Percentiles rank a stretch among this genome's conserved stretches.
Evolutionary conservation across 495 filamentous ascomycete genomes (phyloP).

Genomic region (Amphirosellinia nigrospora): DNA sequence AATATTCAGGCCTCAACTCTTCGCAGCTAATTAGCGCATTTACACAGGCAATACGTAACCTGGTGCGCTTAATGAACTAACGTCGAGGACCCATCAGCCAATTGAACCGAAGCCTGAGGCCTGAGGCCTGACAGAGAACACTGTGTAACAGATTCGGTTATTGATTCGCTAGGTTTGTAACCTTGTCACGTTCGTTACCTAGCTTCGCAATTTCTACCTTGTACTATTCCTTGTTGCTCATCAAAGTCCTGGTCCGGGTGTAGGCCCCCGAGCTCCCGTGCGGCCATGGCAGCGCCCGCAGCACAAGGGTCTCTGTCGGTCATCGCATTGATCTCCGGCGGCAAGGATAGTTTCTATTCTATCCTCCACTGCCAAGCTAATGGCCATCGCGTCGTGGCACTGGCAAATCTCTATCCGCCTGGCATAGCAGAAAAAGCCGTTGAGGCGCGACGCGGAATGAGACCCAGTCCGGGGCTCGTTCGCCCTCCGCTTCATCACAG

Average conservation of each 20-base stretch:
- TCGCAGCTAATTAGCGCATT: not conserved
- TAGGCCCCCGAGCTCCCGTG: not conserved
- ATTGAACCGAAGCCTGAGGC: not conserved
- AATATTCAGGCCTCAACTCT: not conserved
- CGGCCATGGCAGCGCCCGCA: slow-evolving; percentile 33
- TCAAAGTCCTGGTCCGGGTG: slow-evolving; percentile 27
- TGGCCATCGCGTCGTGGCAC: slow-evolving; percentile 83
- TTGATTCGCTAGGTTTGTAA: not conserved
- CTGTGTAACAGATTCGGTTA: slow-evolving; percentile 3
- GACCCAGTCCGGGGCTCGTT: not conserved
- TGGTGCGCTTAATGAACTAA: not conserved
- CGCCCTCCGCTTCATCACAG: not conserved
- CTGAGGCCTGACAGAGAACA: not conserved
- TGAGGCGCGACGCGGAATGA: not conserved
- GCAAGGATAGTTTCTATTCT: slow-evolving; percentile 95
- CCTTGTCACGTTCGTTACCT: not conserved
- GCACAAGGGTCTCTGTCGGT: slow-evolving; percentile 66
- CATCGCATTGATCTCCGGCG: slow-evolving; percentile 91
- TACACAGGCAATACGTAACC: not conserved
- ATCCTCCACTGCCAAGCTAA: slow-evolving; percentile 87
- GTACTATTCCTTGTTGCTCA: slow-evolving; percentile 23
- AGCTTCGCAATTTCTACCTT: slow-evolving; percentile 7
- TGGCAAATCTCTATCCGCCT: slow-evolving; percentile 84
- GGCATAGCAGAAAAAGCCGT: slow-evolving; percentile 7
- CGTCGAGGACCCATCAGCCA: slow-evolving; percentile 5